Evolutionary conservation across 2,329 filamentous ascomycete genomes (phyloP).

Genomic region (Nannizzia gypsea): DNA sequence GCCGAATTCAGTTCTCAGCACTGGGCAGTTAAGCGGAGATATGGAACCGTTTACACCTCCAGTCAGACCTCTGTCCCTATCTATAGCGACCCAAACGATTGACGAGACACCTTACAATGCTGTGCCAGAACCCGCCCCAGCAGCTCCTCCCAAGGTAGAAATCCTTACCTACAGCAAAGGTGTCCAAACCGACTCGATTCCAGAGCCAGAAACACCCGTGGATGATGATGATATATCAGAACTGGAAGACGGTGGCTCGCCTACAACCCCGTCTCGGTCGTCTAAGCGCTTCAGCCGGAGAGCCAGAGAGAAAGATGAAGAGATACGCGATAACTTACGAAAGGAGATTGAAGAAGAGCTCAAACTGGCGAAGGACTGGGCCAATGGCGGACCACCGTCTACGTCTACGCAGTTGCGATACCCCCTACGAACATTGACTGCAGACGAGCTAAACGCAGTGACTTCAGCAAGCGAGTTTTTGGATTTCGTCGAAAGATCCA

Average conservation of each 20-base stretch:
- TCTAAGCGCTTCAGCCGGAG: conserved; percentile 66
- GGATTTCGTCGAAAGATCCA: conserved; percentile 88
- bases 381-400: conserved; percentile 28
- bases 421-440: conserved; percentile 65
- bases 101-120: conserved; percentile 64
- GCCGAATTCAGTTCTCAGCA: conserved; percentile 76
- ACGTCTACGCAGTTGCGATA: conserved; percentile 46
- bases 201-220: conserved; percentile 41
- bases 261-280: conserved; percentile 40
- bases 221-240: conserved; percentile 46
- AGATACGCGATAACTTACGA: conserved; percentile 71
- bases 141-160: conserved; percentile 52
- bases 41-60: conserved; percentile 35
- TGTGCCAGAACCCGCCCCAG: conserved; percentile 71
- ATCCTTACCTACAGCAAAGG: conserved; percentile 94
- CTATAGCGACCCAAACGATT: conserved; percentile 48
- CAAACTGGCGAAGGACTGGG: conserved; percentile 49
- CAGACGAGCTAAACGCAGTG: conserved; percentile 80
- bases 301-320: conserved; percentile 74
- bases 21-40: conserved; percentile 66
- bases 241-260: conserved; percentile 49
- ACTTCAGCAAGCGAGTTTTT: conserved; percentile 87
- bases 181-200: conserved; percentile 76
- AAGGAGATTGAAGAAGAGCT: conserved; percentile 90
- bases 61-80: conserved; percentile 30